Evolutionary conservation across 371 early-diverging fungal species (phyloP).

Genomic region (Vairimorpha necatrix): DNA sequence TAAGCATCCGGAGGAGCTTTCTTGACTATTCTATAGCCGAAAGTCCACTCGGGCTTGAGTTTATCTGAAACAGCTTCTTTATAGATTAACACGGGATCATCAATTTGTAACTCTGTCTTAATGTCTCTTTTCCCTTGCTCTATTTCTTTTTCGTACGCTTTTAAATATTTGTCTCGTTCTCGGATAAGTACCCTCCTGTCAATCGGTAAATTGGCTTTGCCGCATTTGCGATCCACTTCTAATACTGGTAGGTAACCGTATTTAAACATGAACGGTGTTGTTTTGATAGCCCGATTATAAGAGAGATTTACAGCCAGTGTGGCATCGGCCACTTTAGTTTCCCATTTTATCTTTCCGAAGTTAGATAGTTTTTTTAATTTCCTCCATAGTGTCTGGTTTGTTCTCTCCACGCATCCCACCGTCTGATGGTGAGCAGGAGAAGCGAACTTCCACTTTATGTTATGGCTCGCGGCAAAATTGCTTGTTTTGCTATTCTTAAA

Average conservation of each 20-base stretch:
- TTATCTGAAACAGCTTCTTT: neutral
- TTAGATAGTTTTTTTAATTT: neutral
- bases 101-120: neutral
- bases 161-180: neutral
- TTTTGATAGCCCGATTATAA: neutral
- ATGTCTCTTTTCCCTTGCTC: neutral
- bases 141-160: neutral
- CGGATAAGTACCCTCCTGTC: neutral
- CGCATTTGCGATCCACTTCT: neutral
- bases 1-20: neutral
- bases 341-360: neutral
- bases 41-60: neutral
- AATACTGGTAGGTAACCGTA: neutral
- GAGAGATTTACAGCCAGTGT: neutral
- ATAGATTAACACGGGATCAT: neutral
- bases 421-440: neutral
- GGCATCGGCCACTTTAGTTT: neutral
- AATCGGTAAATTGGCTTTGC: neutral
- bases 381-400: neutral
- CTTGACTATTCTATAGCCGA: neutral
- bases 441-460: neutral
- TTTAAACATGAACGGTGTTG: neutral
- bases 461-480: neutral
- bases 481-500: neutral
- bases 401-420: neutral